Evolutionary conservation across 352 stramenopile species (phyloP).

Genomic region (Pythium insidiosum): DNA sequence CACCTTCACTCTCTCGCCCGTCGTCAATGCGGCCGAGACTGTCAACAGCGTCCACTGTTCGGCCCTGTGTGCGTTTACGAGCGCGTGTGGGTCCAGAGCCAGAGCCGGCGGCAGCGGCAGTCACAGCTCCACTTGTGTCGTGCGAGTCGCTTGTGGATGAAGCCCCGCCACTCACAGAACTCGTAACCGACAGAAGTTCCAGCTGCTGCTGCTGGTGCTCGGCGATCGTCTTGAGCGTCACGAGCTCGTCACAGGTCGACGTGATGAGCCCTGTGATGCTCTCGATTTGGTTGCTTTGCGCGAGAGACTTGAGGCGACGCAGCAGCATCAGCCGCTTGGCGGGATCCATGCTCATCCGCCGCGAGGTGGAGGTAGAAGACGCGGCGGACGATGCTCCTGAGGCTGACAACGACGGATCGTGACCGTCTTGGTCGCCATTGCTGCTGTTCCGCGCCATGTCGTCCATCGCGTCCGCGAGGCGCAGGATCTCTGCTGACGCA

Average conservation of each 20-base stretch:
- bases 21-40: slow-evolving; percentile 1
- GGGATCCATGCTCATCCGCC: slow-evolving; percentile 20
- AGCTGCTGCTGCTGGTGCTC: slow-evolving; percentile 20
- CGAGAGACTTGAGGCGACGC: slow-evolving; percentile 28
- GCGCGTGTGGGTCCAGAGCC: too few species aligned
- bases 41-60: slow-evolving; percentile 9
- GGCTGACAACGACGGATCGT: not conserved
- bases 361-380: not conserved
- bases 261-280: slow-evolving; percentile 5
- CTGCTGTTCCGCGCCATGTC: not conserved
- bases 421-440: not conserved
- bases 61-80: not conserved
- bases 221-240: slow-evolving; percentile 18
- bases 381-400: not conserved
- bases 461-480: slow-evolving; percentile 47
- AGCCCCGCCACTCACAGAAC: too few species aligned
- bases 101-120: too few species aligned
- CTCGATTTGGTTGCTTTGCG: slow-evolving; percentile 27
- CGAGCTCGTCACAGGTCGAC: slow-evolving; percentile 13
- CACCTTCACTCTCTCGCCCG: slow-evolving; percentile 1
- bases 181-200: slow-evolving; percentile 10
- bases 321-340: slow-evolving; percentile 22
- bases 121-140: too few species aligned
- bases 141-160: not conserved
- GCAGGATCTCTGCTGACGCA: slow-evolving; percentile 32